Evolutionary conservation across 2,329 filamentous ascomycete species (phyloP).

Genomic region (Claviceps pazoutovae): DNA sequence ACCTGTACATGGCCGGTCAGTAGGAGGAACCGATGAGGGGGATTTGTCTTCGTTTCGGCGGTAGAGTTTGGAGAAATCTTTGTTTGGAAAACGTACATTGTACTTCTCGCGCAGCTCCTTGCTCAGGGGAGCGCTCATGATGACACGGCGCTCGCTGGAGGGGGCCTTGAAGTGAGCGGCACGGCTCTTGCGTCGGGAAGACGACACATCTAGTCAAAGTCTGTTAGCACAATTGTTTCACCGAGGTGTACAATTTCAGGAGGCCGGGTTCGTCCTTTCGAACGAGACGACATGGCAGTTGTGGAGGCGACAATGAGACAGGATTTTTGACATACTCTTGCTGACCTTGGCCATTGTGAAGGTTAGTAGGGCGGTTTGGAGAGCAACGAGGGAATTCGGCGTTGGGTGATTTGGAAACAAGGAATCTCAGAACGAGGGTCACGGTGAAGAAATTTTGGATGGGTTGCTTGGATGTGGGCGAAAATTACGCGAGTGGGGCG

Average conservation of each 20-base stretch:
- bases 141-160: slow-evolving; percentile 83
- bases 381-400: slow-evolving; percentile 14
- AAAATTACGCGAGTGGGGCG: slow-evolving; percentile 16
- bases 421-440: neutral
- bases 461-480: slow-evolving; percentile 15
- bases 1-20: slow-evolving; percentile 39
- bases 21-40: neutral
- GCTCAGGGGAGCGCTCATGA: slow-evolving; percentile 91
- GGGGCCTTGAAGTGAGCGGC: slow-evolving; percentile 96
- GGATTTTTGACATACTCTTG: slow-evolving; percentile 30
- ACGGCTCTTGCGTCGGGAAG: slow-evolving; percentile 95
- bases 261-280: no score
- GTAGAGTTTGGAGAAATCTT: neutral
- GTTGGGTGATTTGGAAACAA: slow-evolving; percentile 16
- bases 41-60: neutral
- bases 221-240: neutral
- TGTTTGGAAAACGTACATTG: slow-evolving; percentile 53
- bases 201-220: slow-evolving; percentile 38
- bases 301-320: neutral
- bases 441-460: slow-evolving; percentile 4
- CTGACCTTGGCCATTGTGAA: slow-evolving; percentile 60
- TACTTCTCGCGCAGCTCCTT: slow-evolving; percentile 99
- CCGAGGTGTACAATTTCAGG: neutral
- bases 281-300: neutral
- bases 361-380: slow-evolving; percentile 12